phyloP scores from a whole-genome alignment of 1,284 basidiomycete genomes.

The Agroathelia rolfsii region DNA sequence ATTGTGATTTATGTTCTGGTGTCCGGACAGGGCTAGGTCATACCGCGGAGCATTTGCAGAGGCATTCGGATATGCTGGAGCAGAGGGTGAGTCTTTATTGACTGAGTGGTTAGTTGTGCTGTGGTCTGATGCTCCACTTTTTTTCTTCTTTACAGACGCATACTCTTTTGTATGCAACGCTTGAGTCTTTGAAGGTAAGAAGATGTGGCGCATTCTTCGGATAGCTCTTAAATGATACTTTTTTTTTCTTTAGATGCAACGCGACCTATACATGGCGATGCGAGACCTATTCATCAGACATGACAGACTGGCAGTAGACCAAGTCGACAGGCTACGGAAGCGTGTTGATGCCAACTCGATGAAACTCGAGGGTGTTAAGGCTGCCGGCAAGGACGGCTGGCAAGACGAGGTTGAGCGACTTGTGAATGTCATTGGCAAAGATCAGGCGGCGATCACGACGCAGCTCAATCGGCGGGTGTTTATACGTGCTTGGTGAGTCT shows the following conservation, averaged over 20 bases:
- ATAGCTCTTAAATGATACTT: slow-evolving; percentile 1
- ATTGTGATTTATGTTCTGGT: slow-evolving; percentile 73
- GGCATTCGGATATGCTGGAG: slow-evolving; percentile 71
- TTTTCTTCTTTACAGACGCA: slow-evolving; percentile 35
- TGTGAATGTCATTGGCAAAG: slow-evolving; percentile 58
- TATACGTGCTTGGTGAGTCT: slow-evolving; percentile 67
- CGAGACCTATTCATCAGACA: slow-evolving; percentile 79
- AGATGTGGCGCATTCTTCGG: background rate
- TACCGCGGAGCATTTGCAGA: slow-evolving; percentile 61
- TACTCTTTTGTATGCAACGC: slow-evolving; percentile 48
- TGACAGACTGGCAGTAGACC: slow-evolving; percentile 74
- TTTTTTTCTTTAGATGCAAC: slow-evolving; percentile 47
- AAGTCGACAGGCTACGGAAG: slow-evolving; percentile 78
- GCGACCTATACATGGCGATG: slow-evolving; percentile 81
- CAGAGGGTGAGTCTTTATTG: slow-evolving; percentile 49
- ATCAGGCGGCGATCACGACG: slow-evolving; percentile 62
- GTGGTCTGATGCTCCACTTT: slow-evolving; percentile 4
- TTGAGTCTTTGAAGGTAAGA: slow-evolving; percentile 66
- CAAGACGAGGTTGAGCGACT: slow-evolving; percentile 74
- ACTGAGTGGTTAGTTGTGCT: background rate
- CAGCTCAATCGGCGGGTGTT: slow-evolving; percentile 71
- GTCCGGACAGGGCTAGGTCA: slow-evolving; percentile 65
- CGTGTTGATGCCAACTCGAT: slow-evolving; percentile 66
- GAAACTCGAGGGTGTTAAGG: slow-evolving; percentile 67
- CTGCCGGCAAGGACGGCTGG: slow-evolving; percentile 69